These are phyloP conservation scores for Melanomma pulvis-pyrius DNA, from an alignment of 495 filamentous ascomycete genomes.

Conservation along the genomic window DNA sequence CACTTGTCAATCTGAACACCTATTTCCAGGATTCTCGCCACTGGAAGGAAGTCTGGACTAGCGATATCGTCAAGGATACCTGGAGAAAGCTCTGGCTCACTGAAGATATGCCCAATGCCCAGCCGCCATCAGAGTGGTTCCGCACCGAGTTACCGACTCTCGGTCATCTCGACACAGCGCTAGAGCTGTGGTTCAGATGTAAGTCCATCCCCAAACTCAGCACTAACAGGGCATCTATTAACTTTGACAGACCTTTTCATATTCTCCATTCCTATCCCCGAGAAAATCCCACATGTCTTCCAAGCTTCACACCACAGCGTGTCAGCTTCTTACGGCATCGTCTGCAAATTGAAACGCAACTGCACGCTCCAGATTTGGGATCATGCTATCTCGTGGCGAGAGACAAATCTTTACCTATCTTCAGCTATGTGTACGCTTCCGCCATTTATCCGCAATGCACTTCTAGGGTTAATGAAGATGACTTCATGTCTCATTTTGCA, in stretches of 20 bases:
- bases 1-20: slow-evolving; percentile 62
- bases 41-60: slow-evolving; percentile 67
- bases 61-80: slow-evolving; percentile 59
- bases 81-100: slow-evolving; percentile 65
- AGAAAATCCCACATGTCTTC: slow-evolving; percentile 65
- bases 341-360: slow-evolving; percentile 66
- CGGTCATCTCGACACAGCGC: slow-evolving; percentile 56
- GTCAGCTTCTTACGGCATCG: slow-evolving; percentile 65
- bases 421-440: slow-evolving; percentile 62
- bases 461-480: slow-evolving; percentile 61
- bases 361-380: slow-evolving; percentile 70
- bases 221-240: neutral
- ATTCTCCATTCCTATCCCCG: slow-evolving; percentile 67
- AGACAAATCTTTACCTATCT: slow-evolving; percentile 63
- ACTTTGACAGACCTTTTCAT: slow-evolving; percentile 57
- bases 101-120: slow-evolving; percentile 59
- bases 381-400: slow-evolving; percentile 67
- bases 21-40: slow-evolving; percentile 64
- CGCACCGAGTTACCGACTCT: slow-evolving; percentile 63
- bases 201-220: slow-evolving; percentile 1
- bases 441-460: slow-evolving; percentile 59
- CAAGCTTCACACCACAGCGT: slow-evolving; percentile 69
- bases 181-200: slow-evolving; percentile 67
- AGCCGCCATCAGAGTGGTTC: slow-evolving; percentile 58
- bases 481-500: slow-evolving; percentile 63